Base-by-base conservation (phyloP, 345 rosid species). In the Populus deltoides region DNA sequence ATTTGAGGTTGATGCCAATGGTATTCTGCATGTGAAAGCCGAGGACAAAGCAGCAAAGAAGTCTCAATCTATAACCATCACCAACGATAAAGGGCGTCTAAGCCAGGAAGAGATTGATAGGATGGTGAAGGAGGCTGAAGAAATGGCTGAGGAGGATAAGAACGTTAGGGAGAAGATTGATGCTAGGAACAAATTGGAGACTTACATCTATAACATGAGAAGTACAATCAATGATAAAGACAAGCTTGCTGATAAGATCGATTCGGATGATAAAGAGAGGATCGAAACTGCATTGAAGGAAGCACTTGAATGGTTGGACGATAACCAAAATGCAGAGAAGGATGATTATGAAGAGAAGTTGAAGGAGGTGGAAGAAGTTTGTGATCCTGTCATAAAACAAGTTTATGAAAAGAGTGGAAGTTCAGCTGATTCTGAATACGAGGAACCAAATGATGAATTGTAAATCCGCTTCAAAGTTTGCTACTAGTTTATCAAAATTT, bases 51-150 rank as follows among this genome's bases (percentile, higher is more conserved):
- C 83, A 11, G 86, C 88, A 1, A 87, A 78, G 85, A 86, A 83
- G 59, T 74, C 87, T 6, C 74, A 85, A 72, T 79, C 86, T 15
- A 85, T 90, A 47, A 86, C 90, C 41, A 88, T 91, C 75, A 81
- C 87, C 2, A 83, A 86, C 43, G 86, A 86, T 41, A 86, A 88
- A 72, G 92, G 88, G 66, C 86, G 90, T 51, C 86, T 86, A n/a
- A 83, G 86, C 66, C 74, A 86, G 69, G 90, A 85, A 71, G 95
- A 90, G 90, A 87, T 90, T 1, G 88, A 87, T 1, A 78, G 83
- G 71, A 90, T 87, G 91, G 83, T 88, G 51, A 86, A 76, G 75
- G 96, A 90, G 72, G 92, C 91, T 1, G 89, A 88, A 83, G 81
- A 84, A 57, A 84, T 84, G 29, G 92, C 88, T 0, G 91, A 88